Percentiles rank a stretch among this genome's conserved stretches.
phyloP scores from a whole-genome alignment of 208 protist genomes.

The Herpetomonas samuelpessoai region DNA sequence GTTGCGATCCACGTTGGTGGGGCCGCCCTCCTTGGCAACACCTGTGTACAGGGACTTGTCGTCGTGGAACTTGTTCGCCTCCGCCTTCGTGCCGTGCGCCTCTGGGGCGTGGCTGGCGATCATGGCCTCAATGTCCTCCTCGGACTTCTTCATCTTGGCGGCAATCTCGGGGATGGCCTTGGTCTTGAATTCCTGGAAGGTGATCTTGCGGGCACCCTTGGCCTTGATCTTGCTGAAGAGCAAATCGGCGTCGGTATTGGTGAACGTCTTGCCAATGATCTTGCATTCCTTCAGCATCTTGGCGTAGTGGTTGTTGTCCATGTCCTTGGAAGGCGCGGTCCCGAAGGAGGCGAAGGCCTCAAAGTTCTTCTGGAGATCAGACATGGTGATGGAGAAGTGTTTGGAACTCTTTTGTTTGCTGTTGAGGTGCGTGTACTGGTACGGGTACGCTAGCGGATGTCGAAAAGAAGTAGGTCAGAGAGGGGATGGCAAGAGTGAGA shows the following conservation, averaged over 20 bases:
- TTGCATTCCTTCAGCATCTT: constrained; percentile 92
- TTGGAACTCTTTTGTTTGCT: constrained; percentile 4
- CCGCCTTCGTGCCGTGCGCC: constrained; percentile 76
- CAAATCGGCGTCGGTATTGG: constrained; percentile 84
- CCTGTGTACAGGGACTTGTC: constrained; percentile 91
- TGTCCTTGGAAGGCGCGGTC: constrained; percentile 76
- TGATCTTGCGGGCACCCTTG: constrained; percentile 87
- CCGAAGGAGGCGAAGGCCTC: constrained; percentile 89
- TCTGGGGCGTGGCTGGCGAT: constrained; percentile 45
- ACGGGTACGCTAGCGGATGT: too few relatives aligned
- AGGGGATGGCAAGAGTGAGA: constrained; percentile 11
- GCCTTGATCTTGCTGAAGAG: constrained; percentile 92
- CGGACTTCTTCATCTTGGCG: constrained; percentile 80
- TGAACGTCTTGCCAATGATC: constrained; percentile 89
- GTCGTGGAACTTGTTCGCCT: constrained; percentile 87
- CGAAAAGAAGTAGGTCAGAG: too few relatives aligned
- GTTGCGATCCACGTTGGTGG: constrained; percentile 90
- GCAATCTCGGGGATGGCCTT: constrained; percentile 85
- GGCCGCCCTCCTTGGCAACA: constrained; percentile 85
- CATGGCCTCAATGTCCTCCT: constrained; percentile 58
- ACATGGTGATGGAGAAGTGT: constrained; percentile 14
- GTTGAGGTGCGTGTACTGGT: too few relatives aligned
- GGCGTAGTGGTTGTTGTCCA: constrained; percentile 90
- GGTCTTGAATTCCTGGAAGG: constrained; percentile 57
- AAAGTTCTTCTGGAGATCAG: constrained; percentile 56